phyloP scores from a whole-genome alignment of 441 rosid genomes.

The Aquilaria agallochum region DNA sequence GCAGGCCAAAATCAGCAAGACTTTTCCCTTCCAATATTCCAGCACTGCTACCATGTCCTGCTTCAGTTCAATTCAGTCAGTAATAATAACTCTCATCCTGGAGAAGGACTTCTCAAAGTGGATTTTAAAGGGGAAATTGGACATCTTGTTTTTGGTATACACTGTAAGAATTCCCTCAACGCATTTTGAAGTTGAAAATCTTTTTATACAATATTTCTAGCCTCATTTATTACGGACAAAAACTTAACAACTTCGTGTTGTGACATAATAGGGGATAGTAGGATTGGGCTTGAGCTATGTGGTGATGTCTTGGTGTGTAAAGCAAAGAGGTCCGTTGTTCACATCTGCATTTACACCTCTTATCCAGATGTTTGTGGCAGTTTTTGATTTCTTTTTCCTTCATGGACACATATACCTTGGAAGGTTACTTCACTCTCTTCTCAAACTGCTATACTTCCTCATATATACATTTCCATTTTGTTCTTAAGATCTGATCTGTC shows the following conservation, averaged over 20 bases:
- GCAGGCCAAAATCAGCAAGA: slow-evolving; percentile 27
- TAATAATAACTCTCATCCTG: slow-evolving; percentile 25
- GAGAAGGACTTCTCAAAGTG: slow-evolving; percentile 20
- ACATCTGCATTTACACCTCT: too few species aligned
- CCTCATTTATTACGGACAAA: neutral
- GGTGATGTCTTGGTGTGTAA: slow-evolving; percentile 29
- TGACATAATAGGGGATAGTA: slow-evolving; percentile 23
- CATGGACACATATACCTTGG: slow-evolving; percentile 24
- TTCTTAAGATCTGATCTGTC: neutral
- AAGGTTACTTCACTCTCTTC: slow-evolving; percentile 11
- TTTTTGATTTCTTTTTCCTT: slow-evolving; percentile 17
- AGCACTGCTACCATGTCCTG: slow-evolving; percentile 28
- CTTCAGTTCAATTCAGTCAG: slow-evolving; percentile 29
- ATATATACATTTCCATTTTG: neutral
- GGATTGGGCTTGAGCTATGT: slow-evolving; percentile 31
- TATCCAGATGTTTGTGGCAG: too few species aligned
- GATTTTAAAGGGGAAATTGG: slow-evolving; percentile 26
- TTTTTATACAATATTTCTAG: too few species aligned
- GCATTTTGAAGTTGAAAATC: too few species aligned
- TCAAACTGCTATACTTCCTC: neutral
- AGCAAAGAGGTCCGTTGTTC: neutral
- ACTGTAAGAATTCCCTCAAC: slow-evolving; percentile 14
- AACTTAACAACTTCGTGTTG: neutral
- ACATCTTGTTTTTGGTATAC: slow-evolving; percentile 22
- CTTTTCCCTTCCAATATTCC: slow-evolving; percentile 27